phyloP scores from a whole-genome alignment of 495 filamentous ascomycete species.

The Hypoxylon subgilvum region DNA sequence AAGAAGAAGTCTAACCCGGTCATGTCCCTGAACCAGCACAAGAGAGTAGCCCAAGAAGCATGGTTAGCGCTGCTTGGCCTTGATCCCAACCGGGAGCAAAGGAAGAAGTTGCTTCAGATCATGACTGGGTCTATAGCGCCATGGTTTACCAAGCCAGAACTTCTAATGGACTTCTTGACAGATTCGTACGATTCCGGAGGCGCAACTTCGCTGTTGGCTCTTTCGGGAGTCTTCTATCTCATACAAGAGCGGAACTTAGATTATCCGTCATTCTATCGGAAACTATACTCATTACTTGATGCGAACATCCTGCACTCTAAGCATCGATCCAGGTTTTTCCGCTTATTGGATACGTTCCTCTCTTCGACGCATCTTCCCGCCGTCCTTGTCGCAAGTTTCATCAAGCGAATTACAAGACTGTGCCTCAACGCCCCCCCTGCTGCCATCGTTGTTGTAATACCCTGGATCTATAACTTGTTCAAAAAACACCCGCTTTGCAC shows the following conservation, averaged over 20 bases:
- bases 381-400: conserved; percentile 88
- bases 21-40: conserved; percentile 65
- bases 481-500: conserved; percentile 88
- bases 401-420: conserved; percentile 86
- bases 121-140: conserved; percentile 80
- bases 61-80: conserved; percentile 81
- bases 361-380: conserved; percentile 92
- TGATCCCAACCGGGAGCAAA: conserved; percentile 69
- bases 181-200: conserved; percentile 89
- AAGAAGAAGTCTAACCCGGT: conserved; percentile 60
- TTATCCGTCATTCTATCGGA: conserved; percentile 92
- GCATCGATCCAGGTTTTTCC: conserved; percentile 91
- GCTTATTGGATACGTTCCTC: conserved; percentile 89
- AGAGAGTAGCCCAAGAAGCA: conserved; percentile 77
- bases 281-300: conserved; percentile 90
- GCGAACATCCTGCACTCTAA: conserved; percentile 86
- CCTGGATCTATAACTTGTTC: conserved; percentile 94
- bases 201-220: conserved; percentile 80
- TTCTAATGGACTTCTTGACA: conserved; percentile 97
- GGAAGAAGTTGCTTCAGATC: conserved; percentile 75
- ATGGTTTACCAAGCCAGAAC: conserved; percentile 82
- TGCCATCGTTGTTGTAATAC: conserved; percentile 85
- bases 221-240: conserved; percentile 94
- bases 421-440: conserved; percentile 83
- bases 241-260: conserved; percentile 93